phyloP scores from a whole-genome alignment of 1,139 yeast genomes.

The Taphrina populina region DNA sequence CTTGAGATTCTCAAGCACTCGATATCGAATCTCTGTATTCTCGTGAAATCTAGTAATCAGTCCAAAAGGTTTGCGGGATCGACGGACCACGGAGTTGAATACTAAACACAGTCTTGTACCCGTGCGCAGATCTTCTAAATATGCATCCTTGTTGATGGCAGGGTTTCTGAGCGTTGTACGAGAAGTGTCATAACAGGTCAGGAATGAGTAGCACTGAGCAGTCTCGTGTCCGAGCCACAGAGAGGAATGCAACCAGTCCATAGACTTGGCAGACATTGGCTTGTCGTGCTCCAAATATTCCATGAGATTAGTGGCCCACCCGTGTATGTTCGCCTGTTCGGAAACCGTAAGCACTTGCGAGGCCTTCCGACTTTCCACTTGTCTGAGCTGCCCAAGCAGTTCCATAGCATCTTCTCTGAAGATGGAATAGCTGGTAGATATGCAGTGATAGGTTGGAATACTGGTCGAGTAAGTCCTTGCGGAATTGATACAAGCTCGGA shows the following conservation, averaged over 20 bases:
- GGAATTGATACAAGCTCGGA: conserved; percentile 11
- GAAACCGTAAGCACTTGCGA: background rate
- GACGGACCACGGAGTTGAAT: conserved; percentile 16
- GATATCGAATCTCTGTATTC: conserved; percentile 21
- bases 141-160: background rate
- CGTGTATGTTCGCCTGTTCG: background rate
- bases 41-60: conserved; percentile 7
- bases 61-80: conserved; percentile 29
- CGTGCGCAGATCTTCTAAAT: conserved; percentile 9
- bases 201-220: conserved; percentile 5
- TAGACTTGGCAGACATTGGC: background rate
- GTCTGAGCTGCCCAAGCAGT: conserved; percentile 1
- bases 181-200: conserved; percentile 4
- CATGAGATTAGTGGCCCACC: conserved; percentile 1
- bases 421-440: background rate
- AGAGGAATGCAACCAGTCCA: conserved; percentile 7
- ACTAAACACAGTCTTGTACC: conserved; percentile 24
- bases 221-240: conserved; percentile 1
- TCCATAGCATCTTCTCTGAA: conserved; percentile 27
- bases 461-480: conserved; percentile 19
- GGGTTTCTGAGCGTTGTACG: background rate
- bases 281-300: conserved; percentile 7
- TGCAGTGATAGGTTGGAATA: conserved; percentile 3
- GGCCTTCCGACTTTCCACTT: background rate
- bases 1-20: conserved; percentile 23